These are phyloP conservation scores for Triangularia setosa DNA, from an alignment of 2,329 filamentous ascomycete species.

Conservation along the genomic window DNA sequence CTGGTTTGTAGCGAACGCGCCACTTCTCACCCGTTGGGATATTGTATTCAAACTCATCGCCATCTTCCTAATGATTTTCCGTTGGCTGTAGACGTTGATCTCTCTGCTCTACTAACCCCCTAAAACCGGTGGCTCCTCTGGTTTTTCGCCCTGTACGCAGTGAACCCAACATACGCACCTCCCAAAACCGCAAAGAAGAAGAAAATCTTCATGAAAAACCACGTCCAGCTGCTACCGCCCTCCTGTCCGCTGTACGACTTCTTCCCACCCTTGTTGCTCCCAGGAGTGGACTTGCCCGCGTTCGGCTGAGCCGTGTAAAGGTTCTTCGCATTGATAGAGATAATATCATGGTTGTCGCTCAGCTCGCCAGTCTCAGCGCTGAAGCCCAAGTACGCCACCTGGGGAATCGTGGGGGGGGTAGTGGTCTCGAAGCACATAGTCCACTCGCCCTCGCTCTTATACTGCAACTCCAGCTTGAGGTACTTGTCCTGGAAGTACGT, in stretches of 20 bases:
- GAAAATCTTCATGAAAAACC: slow-evolving; percentile 75
- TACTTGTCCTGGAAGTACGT: slow-evolving; percentile 97
- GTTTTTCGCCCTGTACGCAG: slow-evolving; percentile 68
- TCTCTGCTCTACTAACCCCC: slow-evolving; percentile 3
- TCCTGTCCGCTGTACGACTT: slow-evolving; percentile 34
- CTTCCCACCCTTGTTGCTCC: slow-evolving; percentile 32
- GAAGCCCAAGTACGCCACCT: slow-evolving; percentile 71
- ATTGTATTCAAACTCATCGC: neutral
- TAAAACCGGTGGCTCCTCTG: slow-evolving; percentile 58
- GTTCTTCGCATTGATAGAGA: slow-evolving; percentile 81
- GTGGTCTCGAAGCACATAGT: slow-evolving; percentile 78
- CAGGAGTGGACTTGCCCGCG: slow-evolving; percentile 37
- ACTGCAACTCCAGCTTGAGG: slow-evolving; percentile 86
- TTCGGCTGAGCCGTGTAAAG: slow-evolving; percentile 65
- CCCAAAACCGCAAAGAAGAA: slow-evolving; percentile 66
- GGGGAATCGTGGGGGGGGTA: slow-evolving; percentile 71
- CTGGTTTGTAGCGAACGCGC: too few relatives aligned
- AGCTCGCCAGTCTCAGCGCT: slow-evolving; percentile 92
- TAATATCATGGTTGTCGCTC: slow-evolving; percentile 95
- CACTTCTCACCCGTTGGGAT: neutral
- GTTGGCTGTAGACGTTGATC: slow-evolving; percentile 11
- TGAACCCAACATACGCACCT: slow-evolving; percentile 81
- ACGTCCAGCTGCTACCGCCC: slow-evolving; percentile 52
- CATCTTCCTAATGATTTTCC: slow-evolving; percentile 13
- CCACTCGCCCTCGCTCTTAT: slow-evolving; percentile 88